phyloP scores from a whole-genome alignment of 208 protist genomes.

The Balamuthia mandrillaris region DNA sequence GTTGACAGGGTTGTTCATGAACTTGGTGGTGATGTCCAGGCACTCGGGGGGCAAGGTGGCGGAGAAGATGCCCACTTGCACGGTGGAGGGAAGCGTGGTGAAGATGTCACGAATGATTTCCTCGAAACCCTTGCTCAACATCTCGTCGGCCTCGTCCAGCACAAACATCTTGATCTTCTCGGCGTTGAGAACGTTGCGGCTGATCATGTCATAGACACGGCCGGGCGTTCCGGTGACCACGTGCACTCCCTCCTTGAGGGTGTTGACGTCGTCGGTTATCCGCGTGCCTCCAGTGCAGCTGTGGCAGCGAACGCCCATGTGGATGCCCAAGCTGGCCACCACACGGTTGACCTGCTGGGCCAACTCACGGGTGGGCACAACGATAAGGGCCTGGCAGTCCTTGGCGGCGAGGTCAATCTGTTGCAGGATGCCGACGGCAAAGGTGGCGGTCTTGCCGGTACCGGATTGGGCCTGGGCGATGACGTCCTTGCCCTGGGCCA shows the following conservation, averaged over 20 bases:
- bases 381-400: constrained; percentile 87
- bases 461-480: constrained; percentile 97
- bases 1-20: constrained; percentile 93
- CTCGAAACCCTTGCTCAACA: constrained; percentile 83
- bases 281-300: constrained; percentile 86
- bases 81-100: constrained; percentile 14
- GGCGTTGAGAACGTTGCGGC: constrained; percentile 74
- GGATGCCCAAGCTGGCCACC: constrained; percentile 83
- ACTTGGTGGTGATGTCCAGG: constrained; percentile 90
- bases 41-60: constrained; percentile 77
- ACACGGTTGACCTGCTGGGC: constrained; percentile 90
- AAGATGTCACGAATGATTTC: constrained; percentile 95
- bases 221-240: constrained; percentile 97
- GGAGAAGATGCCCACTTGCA: constrained; percentile 73
- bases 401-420: constrained; percentile 82
- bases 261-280: constrained; percentile 82
- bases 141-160: constrained; percentile 99
- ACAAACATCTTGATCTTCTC: constrained; percentile 89
- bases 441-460: constrained; percentile 97
- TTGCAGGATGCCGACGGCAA: constrained; percentile 84
- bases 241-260: constrained; percentile 66
- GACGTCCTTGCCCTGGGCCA: constrained; percentile 84
- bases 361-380: constrained; percentile 93
- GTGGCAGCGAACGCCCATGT: constrained; percentile 85
- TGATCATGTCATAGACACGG: constrained; percentile 95